Conservation (phyloP, 352 stramenopile species). For the Globisporangium viniferum region DNA sequence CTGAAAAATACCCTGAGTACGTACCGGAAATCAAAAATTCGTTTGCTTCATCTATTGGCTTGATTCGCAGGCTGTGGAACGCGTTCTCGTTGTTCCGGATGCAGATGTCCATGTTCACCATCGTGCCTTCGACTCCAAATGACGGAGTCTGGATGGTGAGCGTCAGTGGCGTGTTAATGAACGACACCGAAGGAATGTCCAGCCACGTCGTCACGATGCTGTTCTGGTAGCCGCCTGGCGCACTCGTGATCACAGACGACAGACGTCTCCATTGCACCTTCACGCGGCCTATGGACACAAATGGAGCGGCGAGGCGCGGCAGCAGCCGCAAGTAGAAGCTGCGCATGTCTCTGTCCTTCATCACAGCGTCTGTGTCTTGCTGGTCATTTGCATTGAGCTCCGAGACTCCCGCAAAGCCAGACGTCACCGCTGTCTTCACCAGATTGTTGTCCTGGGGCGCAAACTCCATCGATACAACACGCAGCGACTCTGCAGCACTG, state of each 20-base stretch:
- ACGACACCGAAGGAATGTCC: slow-evolving; percentile 61
- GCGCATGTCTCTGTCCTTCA: slow-evolving; percentile 56
- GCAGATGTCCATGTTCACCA: slow-evolving; percentile 53
- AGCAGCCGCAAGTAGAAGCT: slow-evolving; percentile 63
- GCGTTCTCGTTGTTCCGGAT: slow-evolving; percentile 73
- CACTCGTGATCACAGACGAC: slow-evolving; percentile 45
- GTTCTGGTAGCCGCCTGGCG: slow-evolving; percentile 24
- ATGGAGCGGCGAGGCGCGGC: slow-evolving; percentile 35
- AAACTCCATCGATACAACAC: slow-evolving; percentile 53
- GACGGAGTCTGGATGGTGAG: slow-evolving; percentile 61
- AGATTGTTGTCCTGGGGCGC: slow-evolving; percentile 36
- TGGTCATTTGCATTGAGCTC: slow-evolving; percentile 3
- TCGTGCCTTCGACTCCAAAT: slow-evolving; percentile 66
- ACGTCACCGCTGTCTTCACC: slow-evolving; percentile 28
- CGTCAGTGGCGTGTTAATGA: slow-evolving; percentile 62
- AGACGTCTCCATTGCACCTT: slow-evolving; percentile 61
- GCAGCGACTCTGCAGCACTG: slow-evolving; percentile 45
- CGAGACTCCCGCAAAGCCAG: slow-evolving; percentile 37
- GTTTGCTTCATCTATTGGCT: slow-evolving; percentile 60
- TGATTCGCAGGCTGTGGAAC: slow-evolving; percentile 69
- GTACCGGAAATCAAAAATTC: slow-evolving; percentile 77
- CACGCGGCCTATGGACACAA: slow-evolving; percentile 53
- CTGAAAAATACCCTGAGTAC: neutral
- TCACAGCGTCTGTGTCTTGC: slow-evolving; percentile 23
- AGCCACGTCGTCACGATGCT: slow-evolving; percentile 67